Percentiles rank a stretch among this genome's conserved stretches.
These are phyloP conservation scores for Arabidopsis suecica DNA, from an alignment of 345 rosid species.

Conservation along the genomic window DNA sequence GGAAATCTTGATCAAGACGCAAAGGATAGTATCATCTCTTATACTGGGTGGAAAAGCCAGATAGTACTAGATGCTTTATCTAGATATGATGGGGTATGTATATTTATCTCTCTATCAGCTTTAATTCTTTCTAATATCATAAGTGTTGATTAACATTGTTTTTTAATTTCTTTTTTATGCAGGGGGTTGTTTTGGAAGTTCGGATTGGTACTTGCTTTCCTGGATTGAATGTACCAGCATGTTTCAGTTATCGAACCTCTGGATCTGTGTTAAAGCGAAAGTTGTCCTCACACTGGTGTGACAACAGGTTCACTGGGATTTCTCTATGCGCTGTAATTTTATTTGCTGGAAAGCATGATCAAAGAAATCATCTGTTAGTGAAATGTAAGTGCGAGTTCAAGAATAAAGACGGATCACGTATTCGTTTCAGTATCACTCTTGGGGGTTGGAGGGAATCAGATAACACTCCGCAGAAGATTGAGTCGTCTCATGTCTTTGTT, in stretches of 20 bases:
- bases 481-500: slow-evolving; percentile 22
- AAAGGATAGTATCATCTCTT: slow-evolving; percentile 7
- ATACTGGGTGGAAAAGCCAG: background rate
- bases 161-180: too few species aligned
- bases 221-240: slow-evolving; percentile 7
- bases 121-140: too few species aligned
- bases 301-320: background rate
- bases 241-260: slow-evolving; percentile 1
- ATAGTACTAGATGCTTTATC: background rate
- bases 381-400: slow-evolving; percentile 1
- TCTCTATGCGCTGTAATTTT: slow-evolving; percentile 20
- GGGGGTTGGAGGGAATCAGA: slow-evolving; percentile 18
- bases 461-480: background rate
- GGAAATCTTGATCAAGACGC: background rate
- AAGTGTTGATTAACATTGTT: too few species aligned
- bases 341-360: background rate
- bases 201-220: slow-evolving; percentile 7
- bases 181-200: background rate
- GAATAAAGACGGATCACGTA: background rate
- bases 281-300: background rate
- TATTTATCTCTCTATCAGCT: too few species aligned
- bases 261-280: background rate
- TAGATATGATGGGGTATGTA: background rate
- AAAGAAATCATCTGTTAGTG: background rate
- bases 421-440: background rate